phyloP scores from a whole-genome alignment of 2,329 filamentous ascomycete genomes.

The Colletotrichum trifolii region DNA sequence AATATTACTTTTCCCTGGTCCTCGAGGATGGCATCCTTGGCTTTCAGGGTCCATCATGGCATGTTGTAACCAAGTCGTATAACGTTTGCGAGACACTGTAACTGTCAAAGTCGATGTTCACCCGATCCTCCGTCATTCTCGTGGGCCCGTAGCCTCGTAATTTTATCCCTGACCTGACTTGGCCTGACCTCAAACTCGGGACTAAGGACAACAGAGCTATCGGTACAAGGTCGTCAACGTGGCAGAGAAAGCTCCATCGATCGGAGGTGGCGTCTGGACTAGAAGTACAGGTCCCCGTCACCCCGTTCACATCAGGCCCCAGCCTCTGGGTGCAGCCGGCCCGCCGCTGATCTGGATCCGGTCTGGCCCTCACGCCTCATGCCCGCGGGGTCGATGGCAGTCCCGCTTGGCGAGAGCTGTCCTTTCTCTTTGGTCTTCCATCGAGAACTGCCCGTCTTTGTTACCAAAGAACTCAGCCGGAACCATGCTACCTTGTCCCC shows the following conservation, averaged over 20 bases:
- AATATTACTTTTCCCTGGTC: too few species aligned
- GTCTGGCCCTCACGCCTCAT: slow-evolving; percentile 3
- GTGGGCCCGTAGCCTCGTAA: too few species aligned
- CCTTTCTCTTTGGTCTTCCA: neutral
- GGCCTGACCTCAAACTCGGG: neutral
- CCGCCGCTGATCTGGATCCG: slow-evolving; percentile 28
- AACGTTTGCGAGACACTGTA: neutral
- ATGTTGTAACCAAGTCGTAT: too few species aligned
- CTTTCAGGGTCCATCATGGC: too few species aligned
- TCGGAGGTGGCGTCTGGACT: slow-evolving; percentile 16
- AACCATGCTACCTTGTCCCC: neutral
- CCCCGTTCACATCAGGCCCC: slow-evolving; percentile 11
- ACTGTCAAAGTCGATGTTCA: neutral
- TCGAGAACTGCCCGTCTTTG: slow-evolving; percentile 9
- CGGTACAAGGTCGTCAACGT: slow-evolving; percentile 7
- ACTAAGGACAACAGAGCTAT: neutral
- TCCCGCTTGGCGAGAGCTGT: slow-evolving; percentile 4
- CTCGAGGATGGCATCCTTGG: too few species aligned
- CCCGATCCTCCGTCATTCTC: neutral
- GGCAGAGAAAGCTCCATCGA: slow-evolving; percentile 20
- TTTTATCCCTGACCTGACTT: too few species aligned
- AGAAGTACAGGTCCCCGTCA: slow-evolving; percentile 17
- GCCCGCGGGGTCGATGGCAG: neutral
- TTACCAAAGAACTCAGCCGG: neutral
- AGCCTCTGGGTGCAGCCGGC: slow-evolving; percentile 14